Conservation (phyloP, 148 eudicot species). For the Pouteria glomerata region DNA sequence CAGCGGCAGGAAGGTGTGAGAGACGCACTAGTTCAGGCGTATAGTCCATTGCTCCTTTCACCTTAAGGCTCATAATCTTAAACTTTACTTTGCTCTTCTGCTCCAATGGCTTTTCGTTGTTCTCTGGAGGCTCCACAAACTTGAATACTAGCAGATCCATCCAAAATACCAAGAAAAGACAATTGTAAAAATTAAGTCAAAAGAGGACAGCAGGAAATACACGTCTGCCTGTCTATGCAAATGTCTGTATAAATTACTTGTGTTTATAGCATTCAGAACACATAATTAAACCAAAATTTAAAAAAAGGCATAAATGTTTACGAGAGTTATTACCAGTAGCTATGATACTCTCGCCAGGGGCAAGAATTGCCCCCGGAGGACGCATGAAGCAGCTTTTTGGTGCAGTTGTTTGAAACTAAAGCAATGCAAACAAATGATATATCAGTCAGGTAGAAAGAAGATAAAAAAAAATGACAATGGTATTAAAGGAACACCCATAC, state of each 20-base stretch:
- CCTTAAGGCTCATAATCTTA: conserved; percentile 85
- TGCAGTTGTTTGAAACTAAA: conserved; percentile 91
- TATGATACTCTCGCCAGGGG: conserved; percentile 77
- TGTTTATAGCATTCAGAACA: background rate
- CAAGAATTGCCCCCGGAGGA: conserved; percentile 85
- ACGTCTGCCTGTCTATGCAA: background rate
- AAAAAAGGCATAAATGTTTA: background rate
- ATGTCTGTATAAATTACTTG: too few species aligned
- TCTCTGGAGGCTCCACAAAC: conserved; percentile 85
- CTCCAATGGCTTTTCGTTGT: conserved; percentile 68
- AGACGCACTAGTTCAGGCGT: conserved; percentile 66
- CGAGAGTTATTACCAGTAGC: conserved; percentile 59
- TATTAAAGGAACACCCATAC: background rate
- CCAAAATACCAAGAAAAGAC: conserved; percentile 4
- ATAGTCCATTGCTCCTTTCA: conserved; percentile 69
- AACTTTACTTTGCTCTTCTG: conserved; percentile 75
- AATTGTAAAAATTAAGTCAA: background rate
- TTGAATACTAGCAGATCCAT: conserved; percentile 52
- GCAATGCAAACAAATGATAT: background rate
- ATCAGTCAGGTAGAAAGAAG: conserved; percentile 2
- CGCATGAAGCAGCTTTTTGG: conserved; percentile 95
- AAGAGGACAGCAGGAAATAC: background rate
- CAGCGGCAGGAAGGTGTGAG: background rate
- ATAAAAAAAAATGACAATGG: background rate
- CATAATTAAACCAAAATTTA: background rate